These are phyloP conservation scores for Ophiostoma piceae DNA, from an alignment of 2,329 filamentous ascomycete species.

Conservation along the genomic window DNA sequence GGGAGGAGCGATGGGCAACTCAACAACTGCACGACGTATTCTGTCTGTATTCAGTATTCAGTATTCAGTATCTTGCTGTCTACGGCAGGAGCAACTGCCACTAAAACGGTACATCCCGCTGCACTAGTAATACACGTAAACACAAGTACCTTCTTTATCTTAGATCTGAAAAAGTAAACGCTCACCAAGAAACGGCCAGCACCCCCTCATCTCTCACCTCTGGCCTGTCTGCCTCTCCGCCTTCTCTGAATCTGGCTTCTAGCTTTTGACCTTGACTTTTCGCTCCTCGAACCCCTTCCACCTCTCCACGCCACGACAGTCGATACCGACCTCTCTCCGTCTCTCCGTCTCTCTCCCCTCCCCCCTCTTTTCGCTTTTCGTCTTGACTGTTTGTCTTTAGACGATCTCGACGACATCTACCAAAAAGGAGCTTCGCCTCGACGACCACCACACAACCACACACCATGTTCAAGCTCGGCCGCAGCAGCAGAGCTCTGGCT, in stretches of 20 bases:
- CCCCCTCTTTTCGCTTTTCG: neutral
- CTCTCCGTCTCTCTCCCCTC: neutral
- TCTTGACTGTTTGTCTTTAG: neutral
- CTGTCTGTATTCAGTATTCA: neutral
- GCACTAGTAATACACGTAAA: no score
- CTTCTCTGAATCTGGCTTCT: neutral
- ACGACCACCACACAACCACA: neutral
- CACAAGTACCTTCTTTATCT: constrained; percentile 12
- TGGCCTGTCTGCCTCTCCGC: neutral
- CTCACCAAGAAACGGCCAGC: constrained; percentile 3
- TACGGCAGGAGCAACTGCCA: neutral
- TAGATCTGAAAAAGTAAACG: neutral
- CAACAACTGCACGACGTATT: neutral
- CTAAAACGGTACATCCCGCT: neutral
- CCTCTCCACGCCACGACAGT: constrained; percentile 8
- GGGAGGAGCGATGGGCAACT: constrained; percentile 4
- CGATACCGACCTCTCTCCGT: neutral
- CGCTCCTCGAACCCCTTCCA: neutral
- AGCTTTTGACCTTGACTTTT: neutral
- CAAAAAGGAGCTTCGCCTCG: constrained; percentile 10
- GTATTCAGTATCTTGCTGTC: neutral
- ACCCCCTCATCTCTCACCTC: constrained; percentile 12
- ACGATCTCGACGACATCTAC: neutral
- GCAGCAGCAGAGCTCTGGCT: constrained; percentile 73
- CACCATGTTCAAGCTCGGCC: constrained; percentile 83